phyloP scores from a whole-genome alignment of 163 green algal genomes.

The Coccomyxa subellipsoidea region DNA sequence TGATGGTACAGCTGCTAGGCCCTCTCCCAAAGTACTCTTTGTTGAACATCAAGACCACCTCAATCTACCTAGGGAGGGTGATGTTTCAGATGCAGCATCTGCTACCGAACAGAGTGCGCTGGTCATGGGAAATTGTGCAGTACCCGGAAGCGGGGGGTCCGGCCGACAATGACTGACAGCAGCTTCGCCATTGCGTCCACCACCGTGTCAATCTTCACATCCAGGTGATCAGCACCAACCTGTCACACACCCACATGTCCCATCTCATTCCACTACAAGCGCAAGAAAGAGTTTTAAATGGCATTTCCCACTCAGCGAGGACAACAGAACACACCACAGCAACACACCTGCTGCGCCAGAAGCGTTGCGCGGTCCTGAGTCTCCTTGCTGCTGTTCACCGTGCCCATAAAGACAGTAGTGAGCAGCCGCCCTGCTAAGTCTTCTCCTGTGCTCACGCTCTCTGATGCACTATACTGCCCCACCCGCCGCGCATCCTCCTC shows the following conservation, averaged over 20 bases:
- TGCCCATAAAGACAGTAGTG: slow-evolving; percentile 89
- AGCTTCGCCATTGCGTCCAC: slow-evolving; percentile 74
- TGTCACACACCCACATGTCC: slow-evolving; percentile 28
- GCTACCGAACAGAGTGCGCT: no score
- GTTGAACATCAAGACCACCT: no score
- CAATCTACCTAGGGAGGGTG: no score
- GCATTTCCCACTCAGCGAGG: no score
- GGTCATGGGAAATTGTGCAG: no score
- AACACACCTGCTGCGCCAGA: slow-evolving; percentile 40
- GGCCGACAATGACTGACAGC: slow-evolving; percentile 76
- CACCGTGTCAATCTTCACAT: slow-evolving; percentile 80
- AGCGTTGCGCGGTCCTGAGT: slow-evolving; percentile 59
- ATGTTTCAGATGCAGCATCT: no score
- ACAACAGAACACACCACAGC: background rate
- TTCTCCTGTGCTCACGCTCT: slow-evolving; percentile 31
- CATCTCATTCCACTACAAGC: background rate
- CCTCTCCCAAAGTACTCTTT: no score
- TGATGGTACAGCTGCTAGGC: no score
- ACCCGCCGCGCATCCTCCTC: slow-evolving; percentile 55
- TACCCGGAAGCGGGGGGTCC: slow-evolving; percentile 69
- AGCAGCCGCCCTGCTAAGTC: slow-evolving; percentile 82
- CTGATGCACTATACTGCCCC: slow-evolving; percentile 29
- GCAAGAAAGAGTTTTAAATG: background rate
- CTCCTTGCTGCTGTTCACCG: slow-evolving; percentile 73
- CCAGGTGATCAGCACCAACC: slow-evolving; percentile 84